phyloP scores from a whole-genome alignment of 257 asterid genomes.

The Nicotiana undulata region DNA sequence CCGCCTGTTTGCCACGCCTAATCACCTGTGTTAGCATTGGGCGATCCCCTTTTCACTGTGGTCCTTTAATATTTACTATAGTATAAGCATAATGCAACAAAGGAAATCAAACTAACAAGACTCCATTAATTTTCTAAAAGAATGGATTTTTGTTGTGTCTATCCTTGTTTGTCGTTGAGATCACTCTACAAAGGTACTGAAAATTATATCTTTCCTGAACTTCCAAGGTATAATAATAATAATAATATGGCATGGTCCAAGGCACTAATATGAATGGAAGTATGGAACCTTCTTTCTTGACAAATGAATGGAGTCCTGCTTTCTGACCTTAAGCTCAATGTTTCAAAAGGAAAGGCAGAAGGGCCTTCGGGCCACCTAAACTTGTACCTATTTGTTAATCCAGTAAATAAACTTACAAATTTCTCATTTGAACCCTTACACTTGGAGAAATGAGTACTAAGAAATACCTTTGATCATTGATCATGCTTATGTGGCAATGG shows the following conservation, averaged over 20 bases:
- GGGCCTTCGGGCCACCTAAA: too few relatives aligned
- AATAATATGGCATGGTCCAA: neutral
- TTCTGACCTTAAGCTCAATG: neutral
- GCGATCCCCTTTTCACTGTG: too few relatives aligned
- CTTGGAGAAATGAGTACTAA: too few relatives aligned
- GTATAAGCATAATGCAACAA: too few relatives aligned
- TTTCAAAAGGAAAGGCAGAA: conserved; percentile 23
- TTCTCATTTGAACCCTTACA: too few relatives aligned
- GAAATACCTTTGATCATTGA: too few relatives aligned
- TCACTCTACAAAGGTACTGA: neutral
- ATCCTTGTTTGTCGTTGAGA: neutral
- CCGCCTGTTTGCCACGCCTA: too few relatives aligned
- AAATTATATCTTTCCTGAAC: neutral
- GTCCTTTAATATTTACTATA: too few relatives aligned
- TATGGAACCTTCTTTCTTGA: conserved; percentile 11
- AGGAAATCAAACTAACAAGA: neutral
- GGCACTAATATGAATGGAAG: conserved; percentile 9
- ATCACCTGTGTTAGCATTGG: too few relatives aligned
- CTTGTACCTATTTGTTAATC: too few relatives aligned
- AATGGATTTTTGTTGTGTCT: conserved; percentile 1
- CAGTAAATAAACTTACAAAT: too few relatives aligned
- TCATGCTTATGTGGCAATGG: too few relatives aligned
- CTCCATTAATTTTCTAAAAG: conserved; percentile 6
- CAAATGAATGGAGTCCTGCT: conserved; percentile 11
- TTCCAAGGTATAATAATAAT: neutral